Evolutionary conservation across 768 basidiomycete species (phyloP), one percentile per base, ranked within the genome.

Genomic region (Pleurotus cornucopiae): DNA sequence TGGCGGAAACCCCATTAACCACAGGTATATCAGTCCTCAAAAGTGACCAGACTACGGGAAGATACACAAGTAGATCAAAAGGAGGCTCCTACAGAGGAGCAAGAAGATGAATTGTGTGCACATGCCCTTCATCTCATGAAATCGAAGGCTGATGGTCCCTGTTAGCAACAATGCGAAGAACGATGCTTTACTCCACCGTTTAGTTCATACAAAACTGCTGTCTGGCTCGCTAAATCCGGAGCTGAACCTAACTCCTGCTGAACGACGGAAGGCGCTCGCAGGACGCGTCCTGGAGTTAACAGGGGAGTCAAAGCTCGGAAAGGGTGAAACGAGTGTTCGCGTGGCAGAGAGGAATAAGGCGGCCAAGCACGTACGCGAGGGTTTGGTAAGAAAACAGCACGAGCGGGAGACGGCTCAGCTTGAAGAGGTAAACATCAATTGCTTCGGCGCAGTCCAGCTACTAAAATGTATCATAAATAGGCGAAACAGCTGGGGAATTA

Each of bases 401-500:
- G 78, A 86, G 59, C 71, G 81, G 54, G 76, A 77, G 30, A 66
- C 73, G 49, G 78, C 78, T 57, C 65, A 79, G 40, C 70, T 92
- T 6, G 84, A 89, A 64, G 87, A 91, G 83, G 91, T 91, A 43
- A 43, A 67, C 55, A 41, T 46, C 38, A 13, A 16, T 25, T 6
- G 56, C n/a, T 30, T 56, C 4, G 14, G 53, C 41, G 48, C 49
- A 46, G 52, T 40, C 57, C 26, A 40, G 14, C 37, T 40, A 30
- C 23, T 5, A 25, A 25, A 4, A 0, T 26, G 25, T 54, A 6
- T 57, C 57, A 11, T 56, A 21, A 16, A 30, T 54, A 94, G 91
- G 89, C 90, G 4, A 94, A 92, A 70, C 80, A 88, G 60, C 59
- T 89, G 58, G 91, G 91, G 14, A 93, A 91, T 67, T 94, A 92